Base-by-base conservation (phyloP, 805 yeast species). In the Grigorovia humatica region DNA sequence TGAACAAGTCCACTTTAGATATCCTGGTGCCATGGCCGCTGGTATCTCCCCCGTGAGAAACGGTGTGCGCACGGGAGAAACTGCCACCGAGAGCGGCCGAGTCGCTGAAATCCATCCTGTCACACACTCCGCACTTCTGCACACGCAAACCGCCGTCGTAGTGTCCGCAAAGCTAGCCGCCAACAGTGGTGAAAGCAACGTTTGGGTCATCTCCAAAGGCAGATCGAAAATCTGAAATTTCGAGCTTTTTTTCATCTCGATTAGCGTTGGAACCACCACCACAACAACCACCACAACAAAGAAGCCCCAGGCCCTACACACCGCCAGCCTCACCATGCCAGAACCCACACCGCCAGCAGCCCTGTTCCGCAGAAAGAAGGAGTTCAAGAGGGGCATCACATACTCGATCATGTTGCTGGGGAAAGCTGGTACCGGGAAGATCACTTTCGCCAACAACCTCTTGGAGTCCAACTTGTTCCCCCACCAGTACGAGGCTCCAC, bases 351-450 rank as follows among this genome's bases (percentile, higher is more conserved):
- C 59, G 13, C 67, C 64, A 27, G 54, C 58, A 15, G 53, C 48
- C 47, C 57, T 67, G 48, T 58, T 67, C 30, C 76, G 79, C 59
- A 74, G 79, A 54, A 78, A 77, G 63, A 83, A 81, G 63, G 90
- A 85, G 59, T 78, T 80, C 56, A 82, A 79, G 61, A 81, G 85
- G 60, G 89, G 88, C 42, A 75, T 84, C 61, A 80, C 83, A 56
- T 85, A 85, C 70, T 81, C 89, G 43, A 71, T 85, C 59, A 75
- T 85, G 80, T 76, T 83, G 17, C 80, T 82, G 23, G 95, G 95
- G 18, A 78, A 79, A 47, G 76, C 81, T 55, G 91, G 91, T 17
- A 78, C 87, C 0, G 95, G 95, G 11, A 85, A 85, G 63, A 79
- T 90, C 19, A 81, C 91, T 0, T 85, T 85, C 61, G 73, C 85